Conservation (phyloP, 2,329 filamentous ascomycete species). For the Fusarium nanum region DNA sequence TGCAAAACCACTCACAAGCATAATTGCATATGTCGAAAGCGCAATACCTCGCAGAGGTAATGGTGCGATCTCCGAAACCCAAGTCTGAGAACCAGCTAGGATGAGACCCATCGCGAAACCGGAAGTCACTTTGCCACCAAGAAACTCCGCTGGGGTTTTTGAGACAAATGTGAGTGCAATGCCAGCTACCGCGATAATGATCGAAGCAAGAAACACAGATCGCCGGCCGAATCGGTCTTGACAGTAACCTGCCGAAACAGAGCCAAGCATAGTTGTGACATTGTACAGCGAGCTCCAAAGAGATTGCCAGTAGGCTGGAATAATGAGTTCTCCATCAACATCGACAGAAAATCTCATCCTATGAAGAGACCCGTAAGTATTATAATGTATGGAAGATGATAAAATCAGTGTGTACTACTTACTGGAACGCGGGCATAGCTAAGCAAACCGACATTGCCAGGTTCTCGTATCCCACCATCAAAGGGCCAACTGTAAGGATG, state of each 20-base stretch:
- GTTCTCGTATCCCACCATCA: conserved; percentile 17
- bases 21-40: conserved; percentile 7
- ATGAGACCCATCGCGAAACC: conserved; percentile 11
- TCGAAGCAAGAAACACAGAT: neutral
- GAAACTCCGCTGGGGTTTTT: conserved; percentile 7
- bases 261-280: conserved; percentile 6
- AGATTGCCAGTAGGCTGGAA: conserved; percentile 20
- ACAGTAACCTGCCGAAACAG: neutral
- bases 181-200: neutral
- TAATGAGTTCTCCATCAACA: conserved; percentile 9
- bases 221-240: conserved; percentile 15
- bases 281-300: conserved; percentile 14
- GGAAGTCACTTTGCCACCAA: conserved; percentile 10
- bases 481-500: neutral
- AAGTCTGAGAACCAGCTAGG: conserved; percentile 9
- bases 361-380: neutral
- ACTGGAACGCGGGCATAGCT: conserved; percentile 19
- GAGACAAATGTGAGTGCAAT: conserved; percentile 6
- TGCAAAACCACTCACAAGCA: neutral
- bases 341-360: conserved; percentile 10
- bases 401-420: neutral
- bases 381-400: neutral
- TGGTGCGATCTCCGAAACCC: conserved; percentile 12
- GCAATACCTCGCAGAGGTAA: conserved; percentile 14
- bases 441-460: conserved; percentile 9